Conservation (phyloP, 225 moss, liverwort and hornwort genomes). For the Marchantia polymorpha region DNA sequence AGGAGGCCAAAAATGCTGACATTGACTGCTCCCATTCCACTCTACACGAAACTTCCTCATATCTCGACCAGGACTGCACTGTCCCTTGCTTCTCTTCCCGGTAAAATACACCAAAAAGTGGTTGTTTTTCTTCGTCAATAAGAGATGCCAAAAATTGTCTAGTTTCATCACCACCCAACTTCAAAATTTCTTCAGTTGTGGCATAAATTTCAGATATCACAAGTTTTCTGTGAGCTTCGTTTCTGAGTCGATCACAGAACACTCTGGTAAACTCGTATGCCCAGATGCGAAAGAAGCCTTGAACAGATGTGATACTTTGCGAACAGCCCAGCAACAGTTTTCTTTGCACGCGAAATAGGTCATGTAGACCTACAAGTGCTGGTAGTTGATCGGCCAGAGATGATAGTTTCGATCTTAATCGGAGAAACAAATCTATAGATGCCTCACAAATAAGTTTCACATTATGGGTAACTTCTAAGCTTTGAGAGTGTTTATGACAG, state of each 20-base stretch:
- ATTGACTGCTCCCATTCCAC: slow-evolving; percentile 40
- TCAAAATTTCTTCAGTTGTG: slow-evolving; percentile 26
- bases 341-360: slow-evolving; percentile 39
- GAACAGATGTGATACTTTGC: slow-evolving; percentile 17
- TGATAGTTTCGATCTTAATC: slow-evolving; percentile 24
- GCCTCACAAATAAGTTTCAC: slow-evolving; percentile 38
- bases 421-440: slow-evolving; percentile 31
- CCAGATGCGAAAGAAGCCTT: slow-evolving; percentile 41
- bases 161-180: slow-evolving; percentile 26
- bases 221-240: slow-evolving; percentile 22
- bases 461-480: slow-evolving; percentile 15
- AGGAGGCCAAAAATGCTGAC: slow-evolving; percentile 36
- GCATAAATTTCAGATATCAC: slow-evolving; percentile 31
- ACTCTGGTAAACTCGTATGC: slow-evolving; percentile 48
- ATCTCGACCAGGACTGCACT: slow-evolving; percentile 34
- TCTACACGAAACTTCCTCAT: slow-evolving; percentile 41
- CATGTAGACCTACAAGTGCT: slow-evolving; percentile 38
- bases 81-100: slow-evolving; percentile 26
- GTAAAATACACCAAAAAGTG: slow-evolving; percentile 42
- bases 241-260: slow-evolving; percentile 41
- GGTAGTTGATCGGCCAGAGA: slow-evolving; percentile 27
- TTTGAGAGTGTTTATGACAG: slow-evolving; percentile 26
- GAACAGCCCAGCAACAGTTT: slow-evolving; percentile 28
- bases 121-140: slow-evolving; percentile 41
- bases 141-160: slow-evolving; percentile 37